Conservation (phyloP, 495 filamentous ascomycete genomes). For the Penicillium robsamsonii region DNA sequence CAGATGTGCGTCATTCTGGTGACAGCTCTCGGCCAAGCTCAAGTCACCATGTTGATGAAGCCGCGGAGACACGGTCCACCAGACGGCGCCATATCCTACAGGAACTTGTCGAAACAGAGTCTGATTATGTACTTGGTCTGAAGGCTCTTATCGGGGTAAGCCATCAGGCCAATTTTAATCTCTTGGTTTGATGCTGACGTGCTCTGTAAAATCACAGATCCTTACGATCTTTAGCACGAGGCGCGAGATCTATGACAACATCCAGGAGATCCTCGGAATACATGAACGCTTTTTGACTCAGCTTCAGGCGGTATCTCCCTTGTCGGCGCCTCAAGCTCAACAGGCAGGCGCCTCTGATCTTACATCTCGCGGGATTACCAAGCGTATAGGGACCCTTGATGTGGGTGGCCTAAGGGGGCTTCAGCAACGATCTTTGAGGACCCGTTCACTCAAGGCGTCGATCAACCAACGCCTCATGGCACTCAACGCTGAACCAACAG, state of each 20-base stretch:
- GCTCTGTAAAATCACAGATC: conserved; percentile 21
- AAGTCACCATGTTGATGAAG: conserved; percentile 61
- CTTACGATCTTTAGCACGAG: conserved; percentile 36
- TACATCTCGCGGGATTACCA: conserved; percentile 20
- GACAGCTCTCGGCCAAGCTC: conserved; percentile 60
- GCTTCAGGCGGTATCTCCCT: conserved; percentile 33
- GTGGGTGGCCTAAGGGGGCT: conserved; percentile 27
- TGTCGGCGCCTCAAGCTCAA: conserved; percentile 22
- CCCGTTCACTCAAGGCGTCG: conserved; percentile 28
- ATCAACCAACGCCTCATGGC: conserved; percentile 31
- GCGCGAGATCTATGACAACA: conserved; percentile 43
- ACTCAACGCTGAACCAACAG: conserved; percentile 64
- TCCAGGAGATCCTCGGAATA: conserved; percentile 42
- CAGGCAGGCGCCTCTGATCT: conserved; percentile 23
- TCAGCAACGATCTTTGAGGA: conserved; percentile 32
- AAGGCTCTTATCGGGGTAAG: conserved; percentile 81
- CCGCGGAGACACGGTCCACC: conserved; percentile 64
- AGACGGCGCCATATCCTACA: conserved; percentile 76
- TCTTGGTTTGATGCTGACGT: not conserved
- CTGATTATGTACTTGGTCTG: conserved; percentile 83
- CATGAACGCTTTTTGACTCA: conserved; percentile 43
- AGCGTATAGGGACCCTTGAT: conserved; percentile 26
- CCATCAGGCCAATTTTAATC: not conserved
- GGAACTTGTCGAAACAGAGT: conserved; percentile 81
- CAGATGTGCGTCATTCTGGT: conserved; percentile 58